Base-by-base conservation (phyloP, 2,329 filamentous ascomycete species). In the Aureobasidium vineae region DNA sequence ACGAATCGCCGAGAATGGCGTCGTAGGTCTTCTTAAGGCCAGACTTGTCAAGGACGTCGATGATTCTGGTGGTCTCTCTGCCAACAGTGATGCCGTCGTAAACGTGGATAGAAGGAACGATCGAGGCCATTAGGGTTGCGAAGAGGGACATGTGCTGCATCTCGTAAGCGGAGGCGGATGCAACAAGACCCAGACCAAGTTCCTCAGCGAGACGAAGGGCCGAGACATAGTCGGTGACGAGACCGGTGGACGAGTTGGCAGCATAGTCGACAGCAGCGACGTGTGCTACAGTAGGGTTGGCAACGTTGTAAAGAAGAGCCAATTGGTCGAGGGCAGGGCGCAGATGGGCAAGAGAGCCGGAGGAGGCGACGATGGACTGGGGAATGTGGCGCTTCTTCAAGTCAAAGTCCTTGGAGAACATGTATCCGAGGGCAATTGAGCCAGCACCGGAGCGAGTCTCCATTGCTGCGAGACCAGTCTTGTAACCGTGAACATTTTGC, bases 381-480 rank as follows among this genome's bases (percentile, higher is more conserved):
- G 95, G 94, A 67, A 97, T 88, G 75, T 95, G 88, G 71, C 93
- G 88, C 84, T 95, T 97, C 81, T 86, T 87, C 73, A 97, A 79
- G 77, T 98, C 93, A 74, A 97, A 97, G 79, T 99, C 95, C 74
- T 92, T 91, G 68, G 93, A 97, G 84, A 98, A 99, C 77, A 98
- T 91, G 80, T 99, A 99, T 66, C 95, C 95, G 57, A 99, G 85
- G 26, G 95, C 92, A 75, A 98, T 90, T 70, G 90, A 88, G 66
- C 94, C 95, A 63, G 95, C 95, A 67, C 95, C 95, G 66, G 90
- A 86, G 64, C 95, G 86, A 50, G 93, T 96, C 82, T 99, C 90
- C 74, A 97, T 86, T 28, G 90, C 81, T 68, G 93, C 84, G 54
- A 98, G 86, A 16, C 87, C 82, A 57, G 95, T 94, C 69, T 87